Percentiles rank a stretch among this genome's conserved stretches.
These are phyloP conservation scores for Pogostemon cablin DNA, from an alignment of 257 asterid species.

Conservation along the genomic window DNA sequence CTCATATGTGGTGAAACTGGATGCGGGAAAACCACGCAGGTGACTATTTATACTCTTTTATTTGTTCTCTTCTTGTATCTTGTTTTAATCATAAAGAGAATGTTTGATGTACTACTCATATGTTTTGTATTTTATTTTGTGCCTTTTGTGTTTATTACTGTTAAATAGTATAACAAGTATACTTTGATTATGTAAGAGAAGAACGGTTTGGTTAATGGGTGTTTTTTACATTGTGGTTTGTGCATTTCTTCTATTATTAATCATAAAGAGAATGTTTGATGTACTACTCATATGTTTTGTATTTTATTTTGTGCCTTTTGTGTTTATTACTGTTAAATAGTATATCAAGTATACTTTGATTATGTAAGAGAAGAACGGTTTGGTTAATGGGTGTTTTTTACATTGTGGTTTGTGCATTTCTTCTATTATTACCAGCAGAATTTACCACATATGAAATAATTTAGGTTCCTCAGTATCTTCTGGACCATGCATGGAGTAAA, in stretches of 20 bases:
- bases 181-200: conserved; percentile 2
- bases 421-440: conserved; percentile 7
- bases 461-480: conserved; percentile 90
- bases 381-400: background rate
- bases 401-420: conserved; percentile 21
- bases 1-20: conserved; percentile 98
- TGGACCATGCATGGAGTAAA: conserved; percentile 88
- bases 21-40: conserved; percentile 98
- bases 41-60: conserved; percentile 33
- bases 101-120: background rate
- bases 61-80: conserved; percentile 13
- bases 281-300: conserved; percentile 3
- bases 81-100: conserved; percentile 8
- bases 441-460: conserved; percentile 20
- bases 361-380: background rate
- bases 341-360: background rate
- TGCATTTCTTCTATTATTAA: conserved; percentile 18
- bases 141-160: background rate
- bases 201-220: background rate
- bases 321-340: background rate
- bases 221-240: conserved; percentile 5
- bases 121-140: background rate
- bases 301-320: background rate
- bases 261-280: background rate
- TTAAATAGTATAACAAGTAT: background rate